phyloP scores from a whole-genome alignment of 345 rosid species.

The Brassica incana region DNA sequence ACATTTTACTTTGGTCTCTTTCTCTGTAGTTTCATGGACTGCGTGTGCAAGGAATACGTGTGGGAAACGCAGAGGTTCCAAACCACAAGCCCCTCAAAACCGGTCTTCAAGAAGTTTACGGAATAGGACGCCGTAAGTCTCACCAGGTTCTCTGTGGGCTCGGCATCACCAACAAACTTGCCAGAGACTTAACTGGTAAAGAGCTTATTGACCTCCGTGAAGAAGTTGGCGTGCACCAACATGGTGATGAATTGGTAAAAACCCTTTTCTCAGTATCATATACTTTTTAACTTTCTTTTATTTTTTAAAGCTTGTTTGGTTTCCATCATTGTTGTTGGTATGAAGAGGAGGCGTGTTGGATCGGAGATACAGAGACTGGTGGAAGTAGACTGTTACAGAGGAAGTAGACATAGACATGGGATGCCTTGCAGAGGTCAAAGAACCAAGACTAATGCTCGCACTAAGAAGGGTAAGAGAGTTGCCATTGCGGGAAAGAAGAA shows the following conservation, averaged over 20 bases:
- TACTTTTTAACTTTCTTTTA: background rate
- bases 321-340: background rate
- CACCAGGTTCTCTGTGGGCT: slow-evolving; percentile 65
- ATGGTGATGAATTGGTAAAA: slow-evolving; percentile 67
- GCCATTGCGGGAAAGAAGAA: slow-evolving; percentile 45
- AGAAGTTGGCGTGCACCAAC: slow-evolving; percentile 60
- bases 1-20: background rate
- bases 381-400: slow-evolving; percentile 60
- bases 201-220: slow-evolving; percentile 66
- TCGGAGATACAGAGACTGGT: slow-evolving; percentile 51
- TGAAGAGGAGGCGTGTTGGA: slow-evolving; percentile 49
- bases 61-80: slow-evolving; percentile 70
- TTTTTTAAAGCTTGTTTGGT: background rate
- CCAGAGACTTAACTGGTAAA: slow-evolving; percentile 66
- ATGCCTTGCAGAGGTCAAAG: slow-evolving; percentile 64
- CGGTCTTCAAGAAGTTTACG: slow-evolving; percentile 71
- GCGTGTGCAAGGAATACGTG: slow-evolving; percentile 56
- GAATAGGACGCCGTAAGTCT: slow-evolving; percentile 64
- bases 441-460: slow-evolving; percentile 55
- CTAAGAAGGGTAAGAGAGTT: slow-evolving; percentile 47
- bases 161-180: slow-evolving; percentile 60
- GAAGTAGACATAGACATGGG: slow-evolving; percentile 50
- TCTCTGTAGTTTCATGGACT: slow-evolving; percentile 49
- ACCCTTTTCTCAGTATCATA: background rate
- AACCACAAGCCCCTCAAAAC: slow-evolving; percentile 53